Evolutionary conservation across 2,329 filamentous ascomycete genomes (phyloP), one percentile per base, ranked within the genome.

Genomic region (Didymella arachidicola): DNA sequence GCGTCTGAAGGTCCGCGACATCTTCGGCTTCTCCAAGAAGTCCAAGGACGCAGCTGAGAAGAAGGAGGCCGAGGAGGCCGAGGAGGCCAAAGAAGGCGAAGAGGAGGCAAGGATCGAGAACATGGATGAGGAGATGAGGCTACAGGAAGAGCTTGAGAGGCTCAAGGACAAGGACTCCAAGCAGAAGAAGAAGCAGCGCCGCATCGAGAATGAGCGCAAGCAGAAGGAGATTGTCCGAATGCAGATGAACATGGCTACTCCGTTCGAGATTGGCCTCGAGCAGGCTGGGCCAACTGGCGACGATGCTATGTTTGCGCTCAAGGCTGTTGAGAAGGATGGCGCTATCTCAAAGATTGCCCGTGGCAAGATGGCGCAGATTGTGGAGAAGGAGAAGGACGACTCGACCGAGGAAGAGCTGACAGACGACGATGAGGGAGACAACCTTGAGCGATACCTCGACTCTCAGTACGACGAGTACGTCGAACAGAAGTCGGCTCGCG

Each of bases 201-300:
- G 93, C 64, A 91, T 85, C 69, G 93, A 96, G 60, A 99, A 99
- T 65, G 95, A 99, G 77, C 88, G 88, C 77, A 98, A 96, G 78
- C 91, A 95, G 68, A 95, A 91, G 68, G 95, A 98, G 65, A 92
- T 98, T 60, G 84, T 96, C n/a, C 88, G 95, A 32, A 90, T 99
- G 89, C 95, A 99, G 78, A 87, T 99, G 81, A 89, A 97, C 79
- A 99, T 99, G 95, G 89, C 89, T 2, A 91, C 93, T 0, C 95
- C 95, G 7, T 95, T 92, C 83, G 95, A 99, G 64, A 97, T 99
- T 63, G 95, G 95, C 71, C 86, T 96, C 80, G 95, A 97, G 73
- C 92, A 95, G 77, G 80, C 86, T 25, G 92, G 92, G 0, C 90
- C 91, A 0, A 82, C 86, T 48, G 93, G 92, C 25, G 88, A 92